Conservation (phyloP, 1,139 yeast genomes). For the Meyerozyma elateridarum region DNA sequence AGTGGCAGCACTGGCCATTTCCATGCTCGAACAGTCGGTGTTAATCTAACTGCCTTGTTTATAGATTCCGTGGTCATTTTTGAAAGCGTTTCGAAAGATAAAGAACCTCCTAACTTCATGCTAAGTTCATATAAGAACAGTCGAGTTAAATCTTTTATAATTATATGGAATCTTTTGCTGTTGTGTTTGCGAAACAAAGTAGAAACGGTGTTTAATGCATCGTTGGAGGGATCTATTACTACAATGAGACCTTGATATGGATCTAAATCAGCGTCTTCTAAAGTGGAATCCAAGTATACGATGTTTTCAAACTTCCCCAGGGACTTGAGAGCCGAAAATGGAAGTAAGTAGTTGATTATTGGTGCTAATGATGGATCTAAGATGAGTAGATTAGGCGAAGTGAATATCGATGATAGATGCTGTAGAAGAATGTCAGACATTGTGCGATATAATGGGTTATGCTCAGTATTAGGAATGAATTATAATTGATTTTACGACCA, state of each 20-base stretch:
- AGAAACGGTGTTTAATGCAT: constrained; percentile 12
- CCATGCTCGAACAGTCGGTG: constrained; percentile 21
- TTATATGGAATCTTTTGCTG: constrained; percentile 19
- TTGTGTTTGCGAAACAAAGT: constrained; percentile 10
- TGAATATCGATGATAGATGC: constrained; percentile 23
- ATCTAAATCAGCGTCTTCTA: constrained; percentile 10
- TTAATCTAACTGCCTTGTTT: constrained; percentile 13
- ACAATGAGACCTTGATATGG: constrained; percentile 34
- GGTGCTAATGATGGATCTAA: constrained; percentile 54
- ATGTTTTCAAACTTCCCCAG: constrained; percentile 56
- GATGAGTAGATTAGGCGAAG: constrained; percentile 42
- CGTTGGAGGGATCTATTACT: constrained; percentile 19
- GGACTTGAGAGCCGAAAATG: constrained; percentile 53
- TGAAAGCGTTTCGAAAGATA: constrained; percentile 19
- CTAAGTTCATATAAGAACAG: constrained; percentile 27
- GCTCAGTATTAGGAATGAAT: too few relatives aligned
- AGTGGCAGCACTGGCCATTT: constrained; percentile 34
- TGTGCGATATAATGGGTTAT: too few relatives aligned
- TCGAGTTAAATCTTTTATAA: constrained; percentile 29
- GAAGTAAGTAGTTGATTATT: constrained; percentile 54
- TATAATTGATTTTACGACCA: too few relatives aligned
- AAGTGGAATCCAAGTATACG: constrained; percentile 45
- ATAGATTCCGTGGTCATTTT: too few relatives aligned
- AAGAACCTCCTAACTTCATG: constrained; percentile 17
- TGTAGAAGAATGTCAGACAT: constrained; percentile 18